Base-by-base conservation (phyloP, 2,329 filamentous ascomycete genomes). In the Trichoderma atroviride region DNA sequence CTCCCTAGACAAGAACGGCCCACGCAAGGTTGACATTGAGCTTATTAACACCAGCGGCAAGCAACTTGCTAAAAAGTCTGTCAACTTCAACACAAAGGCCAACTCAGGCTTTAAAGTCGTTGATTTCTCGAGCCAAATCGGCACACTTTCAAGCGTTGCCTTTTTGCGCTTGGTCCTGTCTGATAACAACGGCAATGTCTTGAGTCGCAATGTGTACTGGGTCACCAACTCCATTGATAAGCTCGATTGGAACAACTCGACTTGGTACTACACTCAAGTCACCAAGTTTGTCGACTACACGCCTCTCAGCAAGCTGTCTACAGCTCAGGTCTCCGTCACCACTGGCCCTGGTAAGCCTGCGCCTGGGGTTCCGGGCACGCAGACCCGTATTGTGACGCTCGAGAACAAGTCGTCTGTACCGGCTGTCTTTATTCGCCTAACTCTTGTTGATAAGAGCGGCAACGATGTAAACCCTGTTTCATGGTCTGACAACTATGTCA, bases 401-500 rank as follows among this genome's bases (percentile, higher is more conserved):
- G 81, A 87, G 72, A 90, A 90, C 71, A 76, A 77, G 53, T 84
- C 85, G 0, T 67, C 77, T 0, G 75, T 85, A 0, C 88, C 88
- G 0, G 88, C 88, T 0, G 84, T 90, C 57, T 90, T 90, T 71
- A 72, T 90, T 10, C 79, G 83, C 2, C 66, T 90, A 35, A 83
- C 82, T 57, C 74, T 88, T 1, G 79, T 88, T 0, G 81, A 87
- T 70, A 71, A 66, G 2, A 70, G 75, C 0, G 82, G 82, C 0
- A 72, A 78, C 0, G 85, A 88, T 62, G 79, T 88, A 0, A 71
- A 82, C 5, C 86, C 87, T 0, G 81, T 87, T 0, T 79, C 80
- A 24, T 90, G 88, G 87, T 84, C 83, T 0, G 88, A 90, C 71
- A 90, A 90, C 70, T 90, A 90, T 70, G 79, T 90, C 14, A 89